Percentiles rank a stretch among this genome's conserved stretches.
Conservation (phyloP, 140 eudicot species). For the Oenanthe javanica region DNA sequence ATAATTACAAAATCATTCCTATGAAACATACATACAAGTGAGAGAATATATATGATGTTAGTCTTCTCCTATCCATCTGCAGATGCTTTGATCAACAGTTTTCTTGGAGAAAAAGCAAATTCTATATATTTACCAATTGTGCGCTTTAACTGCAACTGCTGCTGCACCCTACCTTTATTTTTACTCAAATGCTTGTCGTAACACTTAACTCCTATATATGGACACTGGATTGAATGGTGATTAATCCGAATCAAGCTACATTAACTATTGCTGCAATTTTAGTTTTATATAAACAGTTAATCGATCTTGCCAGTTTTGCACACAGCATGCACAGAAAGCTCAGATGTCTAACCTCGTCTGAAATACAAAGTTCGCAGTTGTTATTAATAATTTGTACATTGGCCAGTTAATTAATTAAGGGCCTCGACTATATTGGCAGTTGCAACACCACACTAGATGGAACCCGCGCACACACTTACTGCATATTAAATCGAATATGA, state of each 20-base stretch:
- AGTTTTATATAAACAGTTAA: too few species aligned
- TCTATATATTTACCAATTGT: background rate
- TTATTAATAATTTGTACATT: too few species aligned
- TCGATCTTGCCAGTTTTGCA: too few species aligned
- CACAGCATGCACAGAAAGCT: too few species aligned
- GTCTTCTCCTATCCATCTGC: background rate
- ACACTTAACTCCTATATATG: too few species aligned
- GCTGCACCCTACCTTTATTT: background rate
- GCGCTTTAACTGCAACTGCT: background rate
- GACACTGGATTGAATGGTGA: background rate
- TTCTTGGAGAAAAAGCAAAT: background rate
- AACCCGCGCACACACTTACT: too few species aligned
- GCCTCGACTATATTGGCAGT: too few species aligned
- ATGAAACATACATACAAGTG: background rate
- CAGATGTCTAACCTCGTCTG: too few species aligned
- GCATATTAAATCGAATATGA: background rate
- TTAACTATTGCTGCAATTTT: too few species aligned
- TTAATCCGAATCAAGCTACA: background rate
- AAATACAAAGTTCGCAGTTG: too few species aligned
- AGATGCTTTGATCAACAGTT: background rate
- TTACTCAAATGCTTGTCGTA: background rate
- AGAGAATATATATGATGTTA: background rate
- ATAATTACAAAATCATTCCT: constrained; percentile 25
- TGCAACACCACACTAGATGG: too few species aligned
- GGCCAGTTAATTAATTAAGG: too few species aligned